phyloP scores from a whole-genome alignment of 2,329 filamentous ascomycete genomes.

The Bipolaris victoriae region DNA sequence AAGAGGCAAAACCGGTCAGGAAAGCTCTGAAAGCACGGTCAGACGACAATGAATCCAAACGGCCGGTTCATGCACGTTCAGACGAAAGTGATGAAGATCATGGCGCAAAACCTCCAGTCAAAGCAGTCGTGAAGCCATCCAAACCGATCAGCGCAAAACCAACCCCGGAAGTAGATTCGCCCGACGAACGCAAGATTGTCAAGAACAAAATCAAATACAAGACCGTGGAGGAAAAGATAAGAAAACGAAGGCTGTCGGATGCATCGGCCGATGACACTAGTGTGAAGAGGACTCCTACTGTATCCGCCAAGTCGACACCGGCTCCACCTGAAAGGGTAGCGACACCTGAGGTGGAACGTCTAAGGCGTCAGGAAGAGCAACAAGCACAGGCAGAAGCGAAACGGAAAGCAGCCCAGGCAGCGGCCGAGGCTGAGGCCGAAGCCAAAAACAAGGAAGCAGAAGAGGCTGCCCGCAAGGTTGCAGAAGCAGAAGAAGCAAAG shows the following conservation, averaged over 20 bases:
- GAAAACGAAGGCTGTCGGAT: conserved; percentile 41
- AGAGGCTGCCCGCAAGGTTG: conserved; percentile 37
- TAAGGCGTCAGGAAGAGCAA: conserved; percentile 45
- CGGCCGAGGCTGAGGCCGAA: conserved; percentile 34
- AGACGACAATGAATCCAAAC: conserved; percentile 41
- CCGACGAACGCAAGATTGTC: conserved; percentile 41
- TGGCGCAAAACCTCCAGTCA: conserved; percentile 31
- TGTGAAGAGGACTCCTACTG: conserved; percentile 42
- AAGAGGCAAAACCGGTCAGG: conserved; percentile 43
- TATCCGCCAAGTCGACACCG: conserved; percentile 45
- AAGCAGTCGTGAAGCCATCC: conserved; percentile 36
- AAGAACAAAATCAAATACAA: conserved; percentile 45
- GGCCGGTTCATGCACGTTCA: conserved; percentile 30
- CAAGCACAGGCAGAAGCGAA: conserved; percentile 36
- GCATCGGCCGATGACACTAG: conserved; percentile 39
- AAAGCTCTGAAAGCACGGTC: conserved; percentile 38
- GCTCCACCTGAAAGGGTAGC: conserved; percentile 43
- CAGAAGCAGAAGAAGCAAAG: conserved; percentile 38
- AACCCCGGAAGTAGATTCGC: conserved; percentile 45
- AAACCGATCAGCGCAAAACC: conserved; percentile 37
- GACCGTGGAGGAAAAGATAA: conserved; percentile 42
- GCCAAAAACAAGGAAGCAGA: conserved; percentile 36
- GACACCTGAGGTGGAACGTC: conserved; percentile 43
- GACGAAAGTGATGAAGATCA: conserved; percentile 42
- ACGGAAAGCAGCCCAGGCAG: conserved; percentile 30